These are phyloP conservation scores for Aspergillus fischeri DNA, from an alignment of 2,329 filamentous ascomycete species.

Conservation along the genomic window DNA sequence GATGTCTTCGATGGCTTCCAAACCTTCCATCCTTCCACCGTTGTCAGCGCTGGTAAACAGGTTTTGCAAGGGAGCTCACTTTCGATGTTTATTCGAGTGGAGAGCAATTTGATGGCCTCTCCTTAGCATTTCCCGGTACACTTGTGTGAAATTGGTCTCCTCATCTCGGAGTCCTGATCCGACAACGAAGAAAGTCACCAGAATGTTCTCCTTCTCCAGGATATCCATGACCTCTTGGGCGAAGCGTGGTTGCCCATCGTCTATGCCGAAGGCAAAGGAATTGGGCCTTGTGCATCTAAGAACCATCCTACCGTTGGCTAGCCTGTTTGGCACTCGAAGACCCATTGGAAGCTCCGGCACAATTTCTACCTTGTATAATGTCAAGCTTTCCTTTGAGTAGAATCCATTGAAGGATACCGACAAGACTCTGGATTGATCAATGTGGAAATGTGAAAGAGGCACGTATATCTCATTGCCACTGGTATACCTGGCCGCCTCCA, in stretches of 20 bases:
- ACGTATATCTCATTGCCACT: slow-evolving; percentile 58
- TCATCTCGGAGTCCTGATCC: slow-evolving; percentile 58
- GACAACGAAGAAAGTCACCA: slow-evolving; percentile 69
- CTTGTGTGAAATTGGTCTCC: slow-evolving; percentile 57
- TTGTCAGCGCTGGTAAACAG: background rate
- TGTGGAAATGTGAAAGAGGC: slow-evolving; percentile 62
- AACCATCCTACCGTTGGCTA: slow-evolving; percentile 57
- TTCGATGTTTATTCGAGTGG: slow-evolving; percentile 67
- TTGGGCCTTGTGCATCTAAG: slow-evolving; percentile 64
- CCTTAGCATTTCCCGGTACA: slow-evolving; percentile 60
- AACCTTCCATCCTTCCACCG: slow-evolving; percentile 33
- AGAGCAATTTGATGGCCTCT: slow-evolving; percentile 65
- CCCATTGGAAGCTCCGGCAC: slow-evolving; percentile 51
- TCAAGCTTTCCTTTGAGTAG: slow-evolving; percentile 49
- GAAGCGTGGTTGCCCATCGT: slow-evolving; percentile 60
- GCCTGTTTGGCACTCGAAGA: slow-evolving; percentile 55
- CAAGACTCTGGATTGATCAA: slow-evolving; percentile 53
- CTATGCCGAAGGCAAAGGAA: slow-evolving; percentile 68
- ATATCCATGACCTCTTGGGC: slow-evolving; percentile 60
- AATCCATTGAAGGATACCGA: slow-evolving; percentile 64
- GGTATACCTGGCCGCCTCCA: slow-evolving; percentile 60
- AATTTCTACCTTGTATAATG: slow-evolving; percentile 59
- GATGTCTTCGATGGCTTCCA: slow-evolving; percentile 29
- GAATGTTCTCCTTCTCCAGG: slow-evolving; percentile 57
- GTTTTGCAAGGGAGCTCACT: slow-evolving; percentile 29